These are phyloP conservation scores for Chytridium lagenaria DNA, from an alignment of 371 early-diverging fungal genomes.

Conservation along the genomic window DNA sequence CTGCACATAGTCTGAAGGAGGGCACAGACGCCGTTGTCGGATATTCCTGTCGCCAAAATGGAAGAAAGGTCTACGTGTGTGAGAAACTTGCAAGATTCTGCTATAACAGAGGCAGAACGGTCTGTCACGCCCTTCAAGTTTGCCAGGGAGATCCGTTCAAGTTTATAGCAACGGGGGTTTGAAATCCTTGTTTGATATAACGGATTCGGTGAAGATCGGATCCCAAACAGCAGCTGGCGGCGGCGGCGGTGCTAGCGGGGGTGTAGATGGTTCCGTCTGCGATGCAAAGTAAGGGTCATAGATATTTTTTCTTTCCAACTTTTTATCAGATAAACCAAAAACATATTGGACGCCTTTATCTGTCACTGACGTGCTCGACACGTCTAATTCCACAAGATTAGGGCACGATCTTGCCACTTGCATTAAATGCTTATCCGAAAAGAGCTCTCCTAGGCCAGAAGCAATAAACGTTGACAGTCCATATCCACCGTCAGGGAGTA, in stretches of 20 bases:
- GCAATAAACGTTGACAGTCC: not conserved
- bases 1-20: not conserved
- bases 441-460: not conserved
- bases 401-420: constrained; percentile 38
- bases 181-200: not conserved
- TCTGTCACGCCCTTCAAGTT: not conserved
- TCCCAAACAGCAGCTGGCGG: not conserved
- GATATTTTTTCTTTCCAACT: no score
- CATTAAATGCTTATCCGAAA: constrained; percentile 25
- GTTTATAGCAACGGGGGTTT: not conserved
- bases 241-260: not conserved
- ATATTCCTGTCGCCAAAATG: not conserved
- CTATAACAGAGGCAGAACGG: not conserved
- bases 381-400: constrained; percentile 8
- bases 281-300: not conserved
- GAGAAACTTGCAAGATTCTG: not conserved
- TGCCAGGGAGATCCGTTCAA: not conserved
- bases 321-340: constrained; percentile 18
- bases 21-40: not conserved
- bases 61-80: constrained; percentile 18
- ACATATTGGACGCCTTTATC: constrained; percentile 29
- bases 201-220: not conserved
- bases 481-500: constrained; percentile 20
- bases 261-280: not conserved
- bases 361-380: constrained; percentile 29